Evolutionary conservation across 2,329 filamentous ascomycete species (phyloP).

Genomic region (Ophiocordyceps robertsii): DNA sequence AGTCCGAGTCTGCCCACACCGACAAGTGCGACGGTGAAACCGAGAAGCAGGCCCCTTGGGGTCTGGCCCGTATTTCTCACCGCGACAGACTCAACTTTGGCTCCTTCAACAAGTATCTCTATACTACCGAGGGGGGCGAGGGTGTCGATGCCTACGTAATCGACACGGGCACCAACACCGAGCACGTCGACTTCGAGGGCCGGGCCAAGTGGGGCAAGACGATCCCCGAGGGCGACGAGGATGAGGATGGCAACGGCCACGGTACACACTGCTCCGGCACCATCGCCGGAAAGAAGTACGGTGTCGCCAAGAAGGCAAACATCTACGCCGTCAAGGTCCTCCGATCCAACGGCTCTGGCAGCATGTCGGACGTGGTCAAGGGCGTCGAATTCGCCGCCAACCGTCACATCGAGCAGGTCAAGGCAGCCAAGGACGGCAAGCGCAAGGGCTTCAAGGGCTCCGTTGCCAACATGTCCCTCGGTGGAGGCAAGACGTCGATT

Average conservation of each 20-base stretch:
- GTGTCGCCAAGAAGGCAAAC: constrained; percentile 97
- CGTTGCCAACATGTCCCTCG: constrained; percentile 97
- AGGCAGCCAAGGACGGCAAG: constrained; percentile 73
- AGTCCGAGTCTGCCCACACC: constrained; percentile 20
- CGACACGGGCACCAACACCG: constrained; percentile 87
- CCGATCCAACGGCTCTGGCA: constrained; percentile 89
- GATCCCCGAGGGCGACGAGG: constrained; percentile 70
- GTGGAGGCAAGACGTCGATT: constrained; percentile 88
- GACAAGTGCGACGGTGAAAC: constrained; percentile 40
- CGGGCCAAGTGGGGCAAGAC: constrained; percentile 96
- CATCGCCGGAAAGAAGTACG: constrained; percentile 95
- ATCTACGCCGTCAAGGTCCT: constrained; percentile 98
- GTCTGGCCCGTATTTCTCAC: constrained; percentile 95
- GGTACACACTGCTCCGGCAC: constrained; percentile 99
- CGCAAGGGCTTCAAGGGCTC: constrained; percentile 98
- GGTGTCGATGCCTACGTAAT: constrained; percentile 98
- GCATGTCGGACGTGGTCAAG: constrained; percentile 98
- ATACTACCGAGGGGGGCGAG: constrained; percentile 78
- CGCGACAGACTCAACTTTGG: constrained; percentile 75
- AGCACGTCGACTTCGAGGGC: constrained; percentile 95
- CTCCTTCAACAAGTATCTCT: constrained; percentile 97
- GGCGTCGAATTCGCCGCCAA: constrained; percentile 91
- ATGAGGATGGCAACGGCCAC: constrained; percentile 93
- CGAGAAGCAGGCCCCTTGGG: constrained; percentile 96
- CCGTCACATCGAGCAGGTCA: constrained; percentile 61